Conservation (phyloP, 2,329 filamentous ascomycete genomes). For the Capronia americana region DNA sequence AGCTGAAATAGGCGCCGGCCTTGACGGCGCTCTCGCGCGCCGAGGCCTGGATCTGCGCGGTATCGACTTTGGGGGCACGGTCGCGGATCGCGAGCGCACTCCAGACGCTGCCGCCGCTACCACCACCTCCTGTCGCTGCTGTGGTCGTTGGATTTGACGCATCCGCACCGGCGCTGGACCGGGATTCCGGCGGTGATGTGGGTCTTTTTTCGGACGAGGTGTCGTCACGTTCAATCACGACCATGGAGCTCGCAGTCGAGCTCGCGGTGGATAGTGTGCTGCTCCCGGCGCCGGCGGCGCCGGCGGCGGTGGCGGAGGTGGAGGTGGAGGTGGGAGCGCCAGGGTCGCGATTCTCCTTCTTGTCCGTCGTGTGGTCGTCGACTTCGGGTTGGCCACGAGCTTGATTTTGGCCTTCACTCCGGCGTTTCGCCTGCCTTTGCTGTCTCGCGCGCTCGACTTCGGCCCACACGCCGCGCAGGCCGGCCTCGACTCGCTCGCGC, state of each 20-base stretch:
- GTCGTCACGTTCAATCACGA: slow-evolving; percentile 33
- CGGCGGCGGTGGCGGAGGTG: too few relatives aligned
- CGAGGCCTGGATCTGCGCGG: slow-evolving; percentile 61
- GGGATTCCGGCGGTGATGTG: slow-evolving; percentile 29
- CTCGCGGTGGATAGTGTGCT: slow-evolving; percentile 5
- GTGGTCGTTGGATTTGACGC: slow-evolving; percentile 3
- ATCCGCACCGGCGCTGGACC: not conserved
- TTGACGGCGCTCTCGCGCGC: slow-evolving; percentile 60
- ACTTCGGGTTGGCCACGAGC: slow-evolving; percentile 1
- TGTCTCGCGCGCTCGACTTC: slow-evolving; percentile 33
- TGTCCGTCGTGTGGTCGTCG: not conserved
- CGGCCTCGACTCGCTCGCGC: slow-evolving; percentile 67
- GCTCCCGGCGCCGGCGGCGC: not conserved
- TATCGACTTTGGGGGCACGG: slow-evolving; percentile 47
- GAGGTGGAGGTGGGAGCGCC: not conserved
- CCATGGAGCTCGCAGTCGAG: slow-evolving; percentile 11
- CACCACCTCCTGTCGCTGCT: slow-evolving; percentile 37
- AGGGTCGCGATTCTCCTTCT: slow-evolving; percentile 27
- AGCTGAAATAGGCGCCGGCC: slow-evolving; percentile 68
- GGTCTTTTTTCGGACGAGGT: slow-evolving; percentile 35
- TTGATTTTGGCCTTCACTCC: slow-evolving; percentile 12
- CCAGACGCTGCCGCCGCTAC: not conserved
- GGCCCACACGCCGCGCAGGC: slow-evolving; percentile 35
- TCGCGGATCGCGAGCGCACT: slow-evolving; percentile 35
- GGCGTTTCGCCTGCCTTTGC: slow-evolving; percentile 12